These are phyloP conservation scores for Ophiocytium majus DNA, from an alignment of 352 stramenopile genomes.

Conservation along the genomic window DNA sequence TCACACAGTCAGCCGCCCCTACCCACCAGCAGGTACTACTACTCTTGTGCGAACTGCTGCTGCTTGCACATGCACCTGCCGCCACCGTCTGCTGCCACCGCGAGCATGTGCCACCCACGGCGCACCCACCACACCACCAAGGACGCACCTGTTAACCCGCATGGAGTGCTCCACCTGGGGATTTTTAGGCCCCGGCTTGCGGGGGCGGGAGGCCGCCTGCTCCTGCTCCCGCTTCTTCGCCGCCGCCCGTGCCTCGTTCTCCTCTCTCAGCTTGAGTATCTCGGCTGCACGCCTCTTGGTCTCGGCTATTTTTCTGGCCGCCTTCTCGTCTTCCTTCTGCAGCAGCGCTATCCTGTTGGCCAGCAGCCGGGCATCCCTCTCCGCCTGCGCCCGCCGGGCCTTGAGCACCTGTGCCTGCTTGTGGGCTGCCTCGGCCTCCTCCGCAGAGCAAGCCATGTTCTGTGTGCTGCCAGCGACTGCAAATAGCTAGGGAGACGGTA, in stretches of 20 bases:
- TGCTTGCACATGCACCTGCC: too few relatives aligned
- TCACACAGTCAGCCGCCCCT: too few relatives aligned
- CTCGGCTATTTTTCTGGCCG: conserved; percentile 52
- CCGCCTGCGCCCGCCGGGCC: conserved; percentile 50
- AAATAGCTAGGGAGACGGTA: too few relatives aligned
- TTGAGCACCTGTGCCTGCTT: too few relatives aligned
- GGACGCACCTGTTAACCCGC: conserved; percentile 34
- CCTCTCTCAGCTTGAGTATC: neutral
- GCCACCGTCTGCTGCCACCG: too few relatives aligned
- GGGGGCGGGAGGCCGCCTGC: neutral
- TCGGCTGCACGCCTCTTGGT: conserved; percentile 42
- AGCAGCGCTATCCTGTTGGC: conserved; percentile 56
- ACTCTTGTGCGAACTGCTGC: too few relatives aligned
- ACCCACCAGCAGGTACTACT: too few relatives aligned
- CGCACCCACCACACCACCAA: too few relatives aligned
- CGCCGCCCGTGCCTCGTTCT: neutral
- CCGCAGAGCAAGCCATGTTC: too few relatives aligned
- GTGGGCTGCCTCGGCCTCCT: too few relatives aligned
- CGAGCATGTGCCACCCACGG: too few relatives aligned
- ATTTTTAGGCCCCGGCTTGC: neutral
- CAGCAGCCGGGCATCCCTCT: conserved; percentile 50
- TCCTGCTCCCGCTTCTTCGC: neutral
- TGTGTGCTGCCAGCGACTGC: too few relatives aligned
- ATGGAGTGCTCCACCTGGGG: neutral
- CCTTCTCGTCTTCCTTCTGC: conserved; percentile 57